Evolutionary conservation across 169 alveolate species (phyloP), one percentile per base, ranked within the genome.

Genomic region (Eimeria acervulina): DNA sequence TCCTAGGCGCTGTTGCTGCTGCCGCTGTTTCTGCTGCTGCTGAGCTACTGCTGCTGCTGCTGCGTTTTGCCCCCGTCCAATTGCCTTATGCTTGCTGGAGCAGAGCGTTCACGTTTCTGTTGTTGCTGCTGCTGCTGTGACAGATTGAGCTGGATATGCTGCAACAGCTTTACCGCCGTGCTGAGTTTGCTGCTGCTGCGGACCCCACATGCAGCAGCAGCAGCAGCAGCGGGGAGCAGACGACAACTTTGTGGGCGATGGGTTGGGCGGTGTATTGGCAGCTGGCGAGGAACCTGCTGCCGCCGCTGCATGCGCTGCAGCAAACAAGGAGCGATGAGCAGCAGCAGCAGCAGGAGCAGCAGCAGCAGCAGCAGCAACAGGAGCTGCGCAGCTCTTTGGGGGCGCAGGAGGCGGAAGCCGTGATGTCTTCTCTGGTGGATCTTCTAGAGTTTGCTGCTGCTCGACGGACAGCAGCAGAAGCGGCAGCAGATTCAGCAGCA

Each of bases 291-390:
- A 78, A 78, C 26, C 19, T 78, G 89, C 89, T 78, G 23, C 89
- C 89, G 33, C 89, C 89, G n/a, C 61, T 78, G n/a, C 28, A 21
- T 78, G 63, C 89, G 31, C 66, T 78, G 89, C 89, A 78, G 89
- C 89, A 44, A 44, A 31, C 66, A 38, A 26, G 28, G 23, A 40
- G 13, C 19, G 21, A 26, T 7, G 66, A 44, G 89, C 89, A 78
- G 89, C 89, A 78, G 89, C 89, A 78, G 89, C 89, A 78, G 89
- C 66, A 78, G 68, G 66, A 78, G 33, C 89, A 38, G 89, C 66
- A 38, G 63, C 59, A 38, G 89, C 89, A 38, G 66, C 89, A 36
- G 55, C 55, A 51, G 59, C 59, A 1, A 17, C 59, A 12, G 59
- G 21, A 51, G 59, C 59, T 51, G 59, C 59, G 59, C 59, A 51